Conservation (phyloP, 768 basidiomycete genomes). For the Filobasidium floriforme region DNA sequence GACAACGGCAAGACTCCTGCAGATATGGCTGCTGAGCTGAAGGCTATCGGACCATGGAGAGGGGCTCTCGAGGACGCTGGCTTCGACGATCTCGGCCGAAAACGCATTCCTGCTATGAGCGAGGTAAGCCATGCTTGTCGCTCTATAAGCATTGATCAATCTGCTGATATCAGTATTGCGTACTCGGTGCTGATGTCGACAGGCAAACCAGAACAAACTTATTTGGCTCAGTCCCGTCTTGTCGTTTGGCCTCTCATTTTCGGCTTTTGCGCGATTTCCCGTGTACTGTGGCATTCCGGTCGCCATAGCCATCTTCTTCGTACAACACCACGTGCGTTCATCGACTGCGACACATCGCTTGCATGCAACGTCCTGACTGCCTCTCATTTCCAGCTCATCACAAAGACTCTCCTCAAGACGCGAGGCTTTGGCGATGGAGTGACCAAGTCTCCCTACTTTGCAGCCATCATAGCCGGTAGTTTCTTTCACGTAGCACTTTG, state of each 20-base stretch:
- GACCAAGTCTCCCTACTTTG: conserved; percentile 82
- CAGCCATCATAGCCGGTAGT: conserved; percentile 76
- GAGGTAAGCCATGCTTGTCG: background rate
- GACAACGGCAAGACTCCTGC: conserved; percentile 75
- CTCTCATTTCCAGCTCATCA: conserved; percentile 57
- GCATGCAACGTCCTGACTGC: background rate
- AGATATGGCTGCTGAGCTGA: conserved; percentile 91
- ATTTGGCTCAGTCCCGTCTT: conserved; percentile 71
- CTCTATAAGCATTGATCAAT: background rate
- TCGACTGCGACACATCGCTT: background rate
- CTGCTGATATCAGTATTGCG: background rate
- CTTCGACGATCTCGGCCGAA: conserved; percentile 54
- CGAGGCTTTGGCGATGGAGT: conserved; percentile 74
- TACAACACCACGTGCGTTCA: conserved; percentile 76
- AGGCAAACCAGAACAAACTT: conserved; percentile 74
- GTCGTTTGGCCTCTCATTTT: conserved; percentile 75
- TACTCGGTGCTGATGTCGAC: background rate
- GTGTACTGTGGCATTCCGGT: conserved; percentile 84
- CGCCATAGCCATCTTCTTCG: conserved; percentile 77
- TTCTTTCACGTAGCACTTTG: conserved; percentile 78
- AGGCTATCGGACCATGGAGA: conserved; percentile 82
- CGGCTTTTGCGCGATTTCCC: conserved; percentile 70
- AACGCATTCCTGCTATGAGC: conserved; percentile 33
- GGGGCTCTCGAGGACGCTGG: conserved; percentile 78
- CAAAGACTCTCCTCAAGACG: conserved; percentile 75